These are phyloP conservation scores for Entamoeba invadens DNA, from an alignment of 208 protist genomes.

Conservation along the genomic window DNA sequence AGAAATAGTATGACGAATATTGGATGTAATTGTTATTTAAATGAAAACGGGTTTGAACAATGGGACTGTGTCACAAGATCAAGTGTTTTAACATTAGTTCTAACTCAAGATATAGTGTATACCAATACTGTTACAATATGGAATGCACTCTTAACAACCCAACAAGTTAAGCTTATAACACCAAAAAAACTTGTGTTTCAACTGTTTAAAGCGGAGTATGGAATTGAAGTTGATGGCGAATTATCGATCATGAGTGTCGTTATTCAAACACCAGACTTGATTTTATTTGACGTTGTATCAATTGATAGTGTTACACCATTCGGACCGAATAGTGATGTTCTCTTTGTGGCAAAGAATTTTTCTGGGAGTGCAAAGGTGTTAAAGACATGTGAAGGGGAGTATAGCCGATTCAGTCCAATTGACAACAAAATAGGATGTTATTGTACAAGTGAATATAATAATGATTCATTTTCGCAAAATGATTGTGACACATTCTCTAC, in stretches of 20 bases:
- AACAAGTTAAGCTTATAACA: background rate
- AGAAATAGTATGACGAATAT: background rate
- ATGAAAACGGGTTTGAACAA: background rate
- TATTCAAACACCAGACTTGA: background rate
- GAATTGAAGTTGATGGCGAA: background rate
- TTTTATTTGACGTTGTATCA: background rate
- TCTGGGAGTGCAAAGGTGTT: background rate
- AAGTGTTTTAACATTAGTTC: background rate
- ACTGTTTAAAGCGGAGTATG: background rate
- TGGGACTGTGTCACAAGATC: background rate
- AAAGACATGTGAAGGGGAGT: background rate
- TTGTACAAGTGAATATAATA: no score
- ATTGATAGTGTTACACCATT: background rate
- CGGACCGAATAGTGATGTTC: background rate
- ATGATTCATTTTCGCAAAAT: background rate
- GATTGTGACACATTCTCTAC: background rate
- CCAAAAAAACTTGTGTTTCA: background rate
- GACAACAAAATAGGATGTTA: background rate
- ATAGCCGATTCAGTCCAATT: background rate
- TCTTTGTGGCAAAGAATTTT: background rate
- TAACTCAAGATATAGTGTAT: background rate
- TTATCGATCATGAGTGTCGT: background rate
- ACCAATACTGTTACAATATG: background rate
- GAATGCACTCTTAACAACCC: background rate
- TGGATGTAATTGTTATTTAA: background rate